phyloP scores from a whole-genome alignment of 2,329 filamentous ascomycete species.

The Akanthomyces uredinophilus region DNA sequence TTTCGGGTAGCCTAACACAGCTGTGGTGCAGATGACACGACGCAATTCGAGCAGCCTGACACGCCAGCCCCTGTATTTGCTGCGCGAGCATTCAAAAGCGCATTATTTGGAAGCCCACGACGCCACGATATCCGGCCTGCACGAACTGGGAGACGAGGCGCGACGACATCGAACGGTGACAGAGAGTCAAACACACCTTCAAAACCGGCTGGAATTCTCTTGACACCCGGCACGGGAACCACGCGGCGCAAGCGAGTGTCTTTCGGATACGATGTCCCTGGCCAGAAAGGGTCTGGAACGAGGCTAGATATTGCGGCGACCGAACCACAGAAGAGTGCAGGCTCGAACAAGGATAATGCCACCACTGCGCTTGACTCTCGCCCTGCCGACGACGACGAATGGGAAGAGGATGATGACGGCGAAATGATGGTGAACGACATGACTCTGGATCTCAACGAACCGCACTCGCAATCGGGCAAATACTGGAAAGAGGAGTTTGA shows the following conservation, averaged over 20 bases:
- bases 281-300: slow-evolving; percentile 29
- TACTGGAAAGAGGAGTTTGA: slow-evolving; percentile 80
- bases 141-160: slow-evolving; percentile 22
- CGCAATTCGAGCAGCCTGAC: slow-evolving; percentile 53
- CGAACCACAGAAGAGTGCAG: slow-evolving; percentile 19
- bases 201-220: slow-evolving; percentile 53
- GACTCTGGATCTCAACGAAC: slow-evolving; percentile 67
- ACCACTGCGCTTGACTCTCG: neutral
- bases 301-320: slow-evolving; percentile 29
- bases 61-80: slow-evolving; percentile 64
- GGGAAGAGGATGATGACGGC: slow-evolving; percentile 48
- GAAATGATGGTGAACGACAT: slow-evolving; percentile 51
- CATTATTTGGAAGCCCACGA: slow-evolving; percentile 56
- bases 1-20: neutral
- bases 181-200: slow-evolving; percentile 39
- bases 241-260: slow-evolving; percentile 60
- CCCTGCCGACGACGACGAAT: slow-evolving; percentile 37
- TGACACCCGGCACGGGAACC: slow-evolving; percentile 59
- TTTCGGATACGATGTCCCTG: slow-evolving; percentile 53
- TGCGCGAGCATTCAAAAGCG: slow-evolving; percentile 58
- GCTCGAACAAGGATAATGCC: neutral
- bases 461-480: slow-evolving; percentile 67
- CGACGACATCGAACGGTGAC: slow-evolving; percentile 20
- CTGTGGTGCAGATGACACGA: slow-evolving; percentile 30
- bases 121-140: slow-evolving; percentile 28